Percentiles rank a stretch among this genome's conserved stretches.
Evolutionary conservation across 2,329 filamentous ascomycete species (phyloP).

Genomic region (Thelonectria discophora): DNA sequence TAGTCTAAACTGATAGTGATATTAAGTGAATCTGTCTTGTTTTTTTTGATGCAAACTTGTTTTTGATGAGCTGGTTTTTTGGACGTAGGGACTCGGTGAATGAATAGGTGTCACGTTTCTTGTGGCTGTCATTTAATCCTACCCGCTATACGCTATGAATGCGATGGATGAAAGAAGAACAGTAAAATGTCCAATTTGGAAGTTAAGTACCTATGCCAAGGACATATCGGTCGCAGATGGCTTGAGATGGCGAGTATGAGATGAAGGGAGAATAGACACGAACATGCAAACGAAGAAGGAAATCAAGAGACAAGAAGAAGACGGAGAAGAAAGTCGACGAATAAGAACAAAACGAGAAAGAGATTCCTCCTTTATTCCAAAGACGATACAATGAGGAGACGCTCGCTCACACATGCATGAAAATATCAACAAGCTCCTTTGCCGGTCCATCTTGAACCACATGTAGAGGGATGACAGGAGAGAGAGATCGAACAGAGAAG

Average conservation of each 20-base stretch:
- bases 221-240: too few relatives aligned
- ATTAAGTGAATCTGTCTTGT: not conserved
- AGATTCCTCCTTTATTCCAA: conserved; percentile 12
- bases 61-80: too few relatives aligned
- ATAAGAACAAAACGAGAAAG: not conserved
- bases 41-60: not conserved
- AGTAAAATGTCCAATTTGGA: not conserved
- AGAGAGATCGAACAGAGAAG: conserved; percentile 1
- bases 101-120: not conserved
- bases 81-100: not conserved
- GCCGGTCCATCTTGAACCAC: conserved; percentile 3
- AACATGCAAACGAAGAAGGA: not conserved
- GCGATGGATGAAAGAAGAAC: too few relatives aligned
- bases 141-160: too few relatives aligned
- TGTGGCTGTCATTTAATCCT: too few relatives aligned
- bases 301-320: not conserved
- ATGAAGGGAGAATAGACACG: not conserved
- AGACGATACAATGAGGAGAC: conserved; percentile 17
- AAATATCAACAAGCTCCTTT: conserved; percentile 3
- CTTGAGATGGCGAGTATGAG: not conserved
- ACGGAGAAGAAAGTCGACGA: not conserved
- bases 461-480: not conserved
- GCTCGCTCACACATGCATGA: conserved; percentile 24
- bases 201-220: not conserved
- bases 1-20: not conserved